Evolutionary conservation across 768 basidiomycete species (phyloP).

Genomic region (Scleroderma citrinum): DNA sequence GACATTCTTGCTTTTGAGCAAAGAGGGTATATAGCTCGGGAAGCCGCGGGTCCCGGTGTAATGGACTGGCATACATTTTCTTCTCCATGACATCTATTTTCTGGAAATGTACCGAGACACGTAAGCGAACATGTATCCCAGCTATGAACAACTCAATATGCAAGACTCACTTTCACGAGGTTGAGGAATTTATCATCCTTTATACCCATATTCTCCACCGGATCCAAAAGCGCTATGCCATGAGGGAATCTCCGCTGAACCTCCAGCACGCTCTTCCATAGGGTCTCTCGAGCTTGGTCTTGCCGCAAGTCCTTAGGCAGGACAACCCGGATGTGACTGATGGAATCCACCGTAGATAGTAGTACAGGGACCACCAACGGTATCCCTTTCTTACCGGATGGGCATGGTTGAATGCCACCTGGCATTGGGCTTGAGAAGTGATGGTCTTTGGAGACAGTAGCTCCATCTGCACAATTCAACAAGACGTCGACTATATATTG

Average conservation of each 20-base stretch:
- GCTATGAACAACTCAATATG: no score
- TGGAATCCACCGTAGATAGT: constrained; percentile 77
- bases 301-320: constrained; percentile 87
- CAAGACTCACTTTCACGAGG: constrained; percentile 61
- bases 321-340: constrained; percentile 82
- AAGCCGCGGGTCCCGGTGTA: constrained; percentile 74
- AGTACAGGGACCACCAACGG: constrained; percentile 87
- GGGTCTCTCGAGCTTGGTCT: constrained; percentile 68
- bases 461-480: constrained; percentile 67
- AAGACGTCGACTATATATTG: constrained; percentile 94
- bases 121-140: neutral
- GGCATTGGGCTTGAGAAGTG: constrained; percentile 51
- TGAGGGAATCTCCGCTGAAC: constrained; percentile 88
- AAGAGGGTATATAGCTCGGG: constrained; percentile 80
- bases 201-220: constrained; percentile 92
- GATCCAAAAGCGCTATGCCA: constrained; percentile 83
- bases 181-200: constrained; percentile 90
- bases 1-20: constrained; percentile 65
- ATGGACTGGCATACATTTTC: constrained; percentile 71
- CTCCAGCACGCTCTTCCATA: constrained; percentile 87
- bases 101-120: constrained; percentile 32
- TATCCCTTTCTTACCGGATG: constrained; percentile 63
- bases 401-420: constrained; percentile 71
- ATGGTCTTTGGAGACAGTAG: constrained; percentile 54
- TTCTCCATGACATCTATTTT: constrained; percentile 91